Conservation (phyloP, 495 filamentous ascomycete genomes). For the Annulohypoxylon stygium region DNA sequence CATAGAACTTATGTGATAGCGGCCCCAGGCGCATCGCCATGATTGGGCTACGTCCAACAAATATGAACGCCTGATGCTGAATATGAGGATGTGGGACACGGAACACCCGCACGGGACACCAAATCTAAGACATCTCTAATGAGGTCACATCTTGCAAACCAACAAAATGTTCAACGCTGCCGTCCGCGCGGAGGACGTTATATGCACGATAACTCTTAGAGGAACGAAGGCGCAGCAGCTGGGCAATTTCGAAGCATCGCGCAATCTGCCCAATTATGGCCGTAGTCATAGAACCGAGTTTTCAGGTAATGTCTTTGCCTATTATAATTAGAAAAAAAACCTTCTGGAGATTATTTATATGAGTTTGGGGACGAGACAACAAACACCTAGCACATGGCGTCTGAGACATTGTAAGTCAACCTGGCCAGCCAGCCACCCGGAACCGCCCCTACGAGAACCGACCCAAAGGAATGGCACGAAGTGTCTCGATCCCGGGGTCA, state of each 20-base stretch:
- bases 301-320: background rate
- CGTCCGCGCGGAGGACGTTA: conserved; percentile 28
- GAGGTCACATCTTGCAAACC: conserved; percentile 12
- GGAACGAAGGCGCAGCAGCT: background rate
- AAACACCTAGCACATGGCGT: conserved; percentile 2
- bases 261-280: background rate
- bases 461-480: conserved; percentile 20
- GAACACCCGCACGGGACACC: conserved; percentile 1
- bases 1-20: conserved; percentile 16
- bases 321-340: background rate
- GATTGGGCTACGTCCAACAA: conserved; percentile 11
- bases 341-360: background rate
- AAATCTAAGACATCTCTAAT: conserved; percentile 25
- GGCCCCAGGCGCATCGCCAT: conserved; percentile 5
- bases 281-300: background rate
- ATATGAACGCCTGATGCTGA: conserved; percentile 16
- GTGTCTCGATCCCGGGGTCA: conserved; percentile 32
- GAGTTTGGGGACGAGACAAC: background rate
- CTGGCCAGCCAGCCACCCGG: conserved; percentile 20
- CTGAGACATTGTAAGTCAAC: conserved; percentile 12
- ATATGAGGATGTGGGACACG: conserved; percentile 5
- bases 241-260: background rate
- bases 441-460: conserved; percentile 14
- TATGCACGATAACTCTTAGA: background rate
- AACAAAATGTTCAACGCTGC: conserved; percentile 21